Percentiles rank a stretch among this genome's conserved stretches.
Evolutionary conservation across 129 eudicot genomes (phyloP).

Genomic region (Saposhnikovia divaricata): DNA sequence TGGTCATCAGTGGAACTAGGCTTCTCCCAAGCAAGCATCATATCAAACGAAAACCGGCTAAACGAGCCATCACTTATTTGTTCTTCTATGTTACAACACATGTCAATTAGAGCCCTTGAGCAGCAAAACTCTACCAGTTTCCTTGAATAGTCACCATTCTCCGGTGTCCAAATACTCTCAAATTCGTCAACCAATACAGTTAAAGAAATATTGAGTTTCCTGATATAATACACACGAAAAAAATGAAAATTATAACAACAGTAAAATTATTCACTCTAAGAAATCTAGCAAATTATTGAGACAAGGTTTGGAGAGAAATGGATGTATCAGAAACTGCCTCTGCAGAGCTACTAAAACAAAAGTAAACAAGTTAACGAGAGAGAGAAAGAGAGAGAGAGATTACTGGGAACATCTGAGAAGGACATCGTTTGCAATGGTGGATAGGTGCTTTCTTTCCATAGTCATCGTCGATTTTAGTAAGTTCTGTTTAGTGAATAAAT

Average conservation of each 20-base stretch:
- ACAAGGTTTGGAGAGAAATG: too few relatives aligned
- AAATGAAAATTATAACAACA: too few relatives aligned
- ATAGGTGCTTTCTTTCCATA: conserved; percentile 40
- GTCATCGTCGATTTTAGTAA: neutral
- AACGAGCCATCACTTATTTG: conserved; percentile 46
- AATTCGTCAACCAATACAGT: conserved; percentile 53
- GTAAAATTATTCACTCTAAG: too few relatives aligned
- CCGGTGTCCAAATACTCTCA: conserved; percentile 44
- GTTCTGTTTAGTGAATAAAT: neutral
- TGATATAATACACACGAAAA: conserved; percentile 6
- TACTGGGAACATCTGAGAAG: conserved; percentile 50
- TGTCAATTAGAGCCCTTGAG: conserved; percentile 44
- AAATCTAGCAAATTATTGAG: too few relatives aligned
- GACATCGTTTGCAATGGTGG: conserved; percentile 44
- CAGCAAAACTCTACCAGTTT: conserved; percentile 66
- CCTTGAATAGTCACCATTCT: conserved; percentile 55
- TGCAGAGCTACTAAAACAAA: too few relatives aligned
- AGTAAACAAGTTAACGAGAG: too few relatives aligned
- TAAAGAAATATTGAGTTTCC: conserved; percentile 45
- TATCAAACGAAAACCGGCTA: conserved; percentile 67
- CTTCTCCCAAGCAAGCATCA: conserved; percentile 95
- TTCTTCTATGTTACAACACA: conserved; percentile 41
- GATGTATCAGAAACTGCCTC: too few relatives aligned
- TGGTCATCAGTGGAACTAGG: conserved; percentile 50
- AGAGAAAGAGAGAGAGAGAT: too few relatives aligned